Evolutionary conservation across 192 early-diverging fungal genomes (phyloP), one percentile per base, ranked within the genome.

Genomic region (Paraglomus occultum): DNA sequence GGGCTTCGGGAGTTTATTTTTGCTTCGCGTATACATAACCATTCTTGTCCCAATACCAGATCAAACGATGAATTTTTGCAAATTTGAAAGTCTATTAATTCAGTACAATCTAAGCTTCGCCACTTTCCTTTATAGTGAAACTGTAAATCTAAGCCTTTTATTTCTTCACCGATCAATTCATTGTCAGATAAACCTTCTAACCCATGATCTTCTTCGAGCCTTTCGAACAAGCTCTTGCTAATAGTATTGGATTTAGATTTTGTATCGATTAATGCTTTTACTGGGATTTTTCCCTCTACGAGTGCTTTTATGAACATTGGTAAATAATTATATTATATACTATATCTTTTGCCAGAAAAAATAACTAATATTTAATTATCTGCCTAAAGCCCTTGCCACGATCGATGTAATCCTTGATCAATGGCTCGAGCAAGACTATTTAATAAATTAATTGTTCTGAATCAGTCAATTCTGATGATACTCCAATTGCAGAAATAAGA

Each of bases 11-110:
- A 58, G 55, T 6, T 15, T 31, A 58, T 58, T 31, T 58, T 58
- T 58, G 22, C 55, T 58, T 58, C 10, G 42, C 42, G 55, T 31
- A 58, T 17, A 22, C 55, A 58, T 58, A 58, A 58, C 55, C 55
- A 58, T 40, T 31, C 55, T 58, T 58, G 55, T 23, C 23, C 55
- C 42, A 58, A 58, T 31, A 58, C 55, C 55, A 58, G 55, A 58
- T 58, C 55, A 31, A 58, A 58, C 42, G 55, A 39, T 58, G 55
- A 39, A 58, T 58, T 58, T 58, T 58, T 58, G n/a, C 55, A 15
- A 58, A 58, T 58, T 31, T 23, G 5, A 17, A 58, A 58, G 55
- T 31, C 9, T 23, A 58, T 58, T 31, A 15, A 4, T 23, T 58
- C 22, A 23, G 23, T 31, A 17, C 9, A 5, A 58, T 58, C 55